Base-by-base conservation (phyloP, 1,139 yeast species). In the Pichia sp. region DNA sequence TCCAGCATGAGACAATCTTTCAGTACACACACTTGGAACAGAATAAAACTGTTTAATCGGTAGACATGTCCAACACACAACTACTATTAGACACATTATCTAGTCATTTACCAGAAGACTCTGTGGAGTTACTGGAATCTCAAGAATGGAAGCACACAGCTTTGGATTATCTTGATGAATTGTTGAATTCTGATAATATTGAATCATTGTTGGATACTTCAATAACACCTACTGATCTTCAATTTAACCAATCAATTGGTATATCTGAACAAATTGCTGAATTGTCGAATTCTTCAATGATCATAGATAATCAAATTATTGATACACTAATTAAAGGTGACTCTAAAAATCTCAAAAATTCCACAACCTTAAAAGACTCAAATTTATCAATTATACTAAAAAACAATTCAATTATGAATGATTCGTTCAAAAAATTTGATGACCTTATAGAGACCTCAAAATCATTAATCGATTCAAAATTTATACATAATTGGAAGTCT, bases 231-330 rank as follows among this genome's bases (percentile, higher is more conserved):
- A 26, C 2, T 9, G n/a, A 25, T 24, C 8, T 22, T 15, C n/a
- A 12, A 1, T 22, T 5, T 9, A 18, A 13, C 16, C 51, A 56
- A 4, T 49, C 54, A 6, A 45, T 40, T 20, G 53, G 59, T 7
- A 44, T 62, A 23, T 55, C 59, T 20, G 66, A 63, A 47, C 78
- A 72, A 47, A 72, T 75, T 38, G 79, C 79, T 0, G 80, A 76
- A 51, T 55, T 74, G 6, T 26, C 49, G 7, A 52, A 48, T 32
- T 35, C 46, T 8, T 43, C 52, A 12, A 27, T 44, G 8, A 11
- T 38, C 6, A n/a, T 50, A 3, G 49, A 50, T 18, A 27, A 44
- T 5, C 40, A 52, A 18, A 46, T 39, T 3, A 20, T n/a, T 9
- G 32, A 24, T 23, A 20, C 20, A 4, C 16, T 48, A 22, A 35